Conservation (phyloP, 257 asterid genomes). For the Rehmannia glutinosa region DNA sequence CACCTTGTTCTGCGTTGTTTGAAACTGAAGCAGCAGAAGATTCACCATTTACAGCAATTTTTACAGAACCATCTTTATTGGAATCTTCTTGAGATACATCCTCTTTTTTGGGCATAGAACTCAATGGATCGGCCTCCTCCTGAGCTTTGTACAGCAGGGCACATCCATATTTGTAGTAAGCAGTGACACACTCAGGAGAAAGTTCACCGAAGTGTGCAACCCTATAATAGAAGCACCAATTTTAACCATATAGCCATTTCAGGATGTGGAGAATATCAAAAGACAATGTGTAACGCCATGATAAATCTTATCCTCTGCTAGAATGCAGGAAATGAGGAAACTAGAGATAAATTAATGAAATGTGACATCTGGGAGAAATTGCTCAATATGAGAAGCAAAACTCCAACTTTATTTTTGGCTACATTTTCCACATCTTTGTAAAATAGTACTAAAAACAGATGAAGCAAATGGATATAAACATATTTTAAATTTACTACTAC, state of each 20-base stretch:
- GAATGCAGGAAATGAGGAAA: not conserved
- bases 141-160: conserved; percentile 74
- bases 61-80: conserved; percentile 44
- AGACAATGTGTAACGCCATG: not conserved
- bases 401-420: no score
- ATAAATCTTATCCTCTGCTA: not conserved
- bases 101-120: conserved; percentile 68
- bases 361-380: no score
- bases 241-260: conserved; percentile 1
- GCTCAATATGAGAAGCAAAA: not conserved
- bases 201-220: conserved; percentile 83
- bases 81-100: conserved; percentile 49
- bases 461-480: no score
- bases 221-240: conserved; percentile 33
- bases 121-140: conserved; percentile 92
- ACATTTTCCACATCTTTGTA: no score
- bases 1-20: conserved; percentile 39
- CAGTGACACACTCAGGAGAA: conserved; percentile 73
- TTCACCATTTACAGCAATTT: conserved; percentile 45
- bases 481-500: no score
- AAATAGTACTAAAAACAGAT: no score
- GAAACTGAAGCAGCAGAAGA: conserved; percentile 59
- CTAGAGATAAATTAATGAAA: no score
- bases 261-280: not conserved
- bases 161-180: conserved; percentile 73